Evolutionary conservation across 1,284 basidiomycete genomes (phyloP).

Genomic region (Fomes fomentarius): DNA sequence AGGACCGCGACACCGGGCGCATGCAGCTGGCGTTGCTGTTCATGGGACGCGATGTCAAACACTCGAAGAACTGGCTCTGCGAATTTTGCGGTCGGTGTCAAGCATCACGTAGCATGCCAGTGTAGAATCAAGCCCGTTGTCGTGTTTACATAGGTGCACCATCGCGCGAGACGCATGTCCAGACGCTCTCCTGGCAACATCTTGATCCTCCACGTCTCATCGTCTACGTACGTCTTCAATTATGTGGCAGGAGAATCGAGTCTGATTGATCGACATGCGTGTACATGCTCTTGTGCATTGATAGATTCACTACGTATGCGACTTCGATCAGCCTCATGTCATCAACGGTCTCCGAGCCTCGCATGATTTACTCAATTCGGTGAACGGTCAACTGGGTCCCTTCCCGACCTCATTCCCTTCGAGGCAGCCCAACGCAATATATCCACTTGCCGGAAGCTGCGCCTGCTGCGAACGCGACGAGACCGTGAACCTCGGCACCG

Average conservation of each 20-base stretch:
- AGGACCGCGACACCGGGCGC: slow-evolving; percentile 12
- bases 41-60: slow-evolving; percentile 20
- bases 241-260: background rate
- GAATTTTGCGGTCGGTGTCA: slow-evolving; percentile 15
- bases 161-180: slow-evolving; percentile 12
- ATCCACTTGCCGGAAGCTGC: slow-evolving; percentile 19
- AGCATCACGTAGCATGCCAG: background rate
- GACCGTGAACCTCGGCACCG: background rate
- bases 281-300: background rate
- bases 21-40: slow-evolving; percentile 7
- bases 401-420: background rate
- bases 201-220: slow-evolving; percentile 12
- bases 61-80: slow-evolving; percentile 22
- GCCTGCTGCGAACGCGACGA: slow-evolving; percentile 19
- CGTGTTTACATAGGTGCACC: background rate
- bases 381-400: slow-evolving; percentile 6
- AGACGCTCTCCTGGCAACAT: slow-evolving; percentile 9
- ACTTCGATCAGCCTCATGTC: slow-evolving; percentile 17
- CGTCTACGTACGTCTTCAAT: slow-evolving; percentile 7
- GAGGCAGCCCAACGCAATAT: slow-evolving; percentile 4
- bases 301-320: slow-evolving; percentile 13
- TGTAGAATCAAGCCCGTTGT: background rate
- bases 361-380: slow-evolving; percentile 4
- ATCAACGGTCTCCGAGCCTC: slow-evolving; percentile 1
- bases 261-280: background rate